A percentile compares a stretch with the other conserved stretches of the same genome.
Conservation (phyloP, 768 basidiomycete species). For the Lactifluus hygrophoroides region DNA sequence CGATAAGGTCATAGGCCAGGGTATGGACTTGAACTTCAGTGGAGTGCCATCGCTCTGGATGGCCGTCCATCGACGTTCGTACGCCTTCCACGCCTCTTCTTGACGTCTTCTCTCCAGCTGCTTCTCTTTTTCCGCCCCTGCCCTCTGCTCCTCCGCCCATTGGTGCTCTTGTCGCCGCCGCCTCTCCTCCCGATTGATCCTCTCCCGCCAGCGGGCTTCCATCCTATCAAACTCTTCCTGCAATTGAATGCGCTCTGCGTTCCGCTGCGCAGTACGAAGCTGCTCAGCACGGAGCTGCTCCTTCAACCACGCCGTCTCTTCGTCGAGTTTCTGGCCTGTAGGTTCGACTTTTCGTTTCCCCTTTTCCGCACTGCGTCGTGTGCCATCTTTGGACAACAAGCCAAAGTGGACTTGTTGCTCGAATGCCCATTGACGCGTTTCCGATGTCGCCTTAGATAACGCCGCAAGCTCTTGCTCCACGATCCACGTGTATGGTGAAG, state of each 20-base stretch:
- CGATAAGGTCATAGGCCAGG: slow-evolving; percentile 53
- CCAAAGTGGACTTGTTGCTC: slow-evolving; percentile 38
- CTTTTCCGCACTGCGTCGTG: not conserved
- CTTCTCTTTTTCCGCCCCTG: slow-evolving; percentile 30
- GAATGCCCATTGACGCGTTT: slow-evolving; percentile 57
- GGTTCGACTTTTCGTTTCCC: not conserved
- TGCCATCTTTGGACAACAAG: not conserved
- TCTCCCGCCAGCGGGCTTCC: slow-evolving; percentile 42
- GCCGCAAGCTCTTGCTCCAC: slow-evolving; percentile 44
- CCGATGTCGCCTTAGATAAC: slow-evolving; percentile 37
- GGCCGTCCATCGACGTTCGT: slow-evolving; percentile 59
- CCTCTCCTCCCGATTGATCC: slow-evolving; percentile 41
- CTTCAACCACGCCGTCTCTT: slow-evolving; percentile 7
- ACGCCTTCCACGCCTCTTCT: slow-evolving; percentile 49
- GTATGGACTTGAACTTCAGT: slow-evolving; percentile 53
- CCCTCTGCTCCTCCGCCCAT: slow-evolving; percentile 38
- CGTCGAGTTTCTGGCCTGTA: slow-evolving; percentile 1
- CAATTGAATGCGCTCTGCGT: slow-evolving; percentile 34
- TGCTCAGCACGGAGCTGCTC: slow-evolving; percentile 12
- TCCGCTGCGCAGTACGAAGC: slow-evolving; percentile 8
- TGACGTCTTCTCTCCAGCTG: slow-evolving; percentile 35
- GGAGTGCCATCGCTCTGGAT: slow-evolving; percentile 32
- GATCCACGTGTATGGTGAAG: slow-evolving; percentile 33
- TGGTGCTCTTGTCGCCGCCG: slow-evolving; percentile 23
- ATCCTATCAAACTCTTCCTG: slow-evolving; percentile 50